These are phyloP conservation scores for Jacaranda copaia DNA, from an alignment of 257 asterid genomes.

Conservation along the genomic window DNA sequence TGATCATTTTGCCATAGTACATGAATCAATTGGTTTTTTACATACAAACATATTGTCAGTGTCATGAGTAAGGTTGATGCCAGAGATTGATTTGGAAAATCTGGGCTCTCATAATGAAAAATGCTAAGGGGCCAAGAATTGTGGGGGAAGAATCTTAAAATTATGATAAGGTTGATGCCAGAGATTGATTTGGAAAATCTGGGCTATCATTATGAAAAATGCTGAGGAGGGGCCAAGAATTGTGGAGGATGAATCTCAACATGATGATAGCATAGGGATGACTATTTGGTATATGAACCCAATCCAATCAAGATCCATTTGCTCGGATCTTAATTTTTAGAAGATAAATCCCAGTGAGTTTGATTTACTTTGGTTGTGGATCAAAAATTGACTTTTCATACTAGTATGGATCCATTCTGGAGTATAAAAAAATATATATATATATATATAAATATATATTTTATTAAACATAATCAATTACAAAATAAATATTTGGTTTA, in stretches of 20 bases:
- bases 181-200: not conserved
- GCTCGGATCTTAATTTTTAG: not conserved
- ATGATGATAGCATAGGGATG: slow-evolving; percentile 19
- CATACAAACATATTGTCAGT: not conserved
- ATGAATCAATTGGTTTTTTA: not conserved
- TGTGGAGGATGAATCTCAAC: slow-evolving; percentile 1
- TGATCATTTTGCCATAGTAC: not conserved
- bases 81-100: not conserved
- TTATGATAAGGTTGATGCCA: slow-evolving; percentile 17
- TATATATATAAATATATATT: not conserved
- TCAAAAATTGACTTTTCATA: not conserved
- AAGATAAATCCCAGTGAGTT: not conserved
- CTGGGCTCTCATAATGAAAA: not conserved
- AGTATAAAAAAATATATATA: not conserved
- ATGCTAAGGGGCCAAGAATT: not conserved
- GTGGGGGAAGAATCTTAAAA: no score
- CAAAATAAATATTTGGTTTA: not conserved
- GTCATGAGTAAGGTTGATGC: slow-evolving; percentile 3
- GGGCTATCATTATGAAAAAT: not conserved
- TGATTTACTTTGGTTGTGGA: not conserved
- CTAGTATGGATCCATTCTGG: not conserved
- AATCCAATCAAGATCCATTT: slow-evolving; percentile 10
- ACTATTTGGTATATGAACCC: slow-evolving; percentile 3
- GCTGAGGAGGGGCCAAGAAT: slow-evolving; percentile 1
- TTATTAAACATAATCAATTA: not conserved